Conservation (phyloP, 2,329 filamentous ascomycete genomes). For the Scytalidium sp. region DNA sequence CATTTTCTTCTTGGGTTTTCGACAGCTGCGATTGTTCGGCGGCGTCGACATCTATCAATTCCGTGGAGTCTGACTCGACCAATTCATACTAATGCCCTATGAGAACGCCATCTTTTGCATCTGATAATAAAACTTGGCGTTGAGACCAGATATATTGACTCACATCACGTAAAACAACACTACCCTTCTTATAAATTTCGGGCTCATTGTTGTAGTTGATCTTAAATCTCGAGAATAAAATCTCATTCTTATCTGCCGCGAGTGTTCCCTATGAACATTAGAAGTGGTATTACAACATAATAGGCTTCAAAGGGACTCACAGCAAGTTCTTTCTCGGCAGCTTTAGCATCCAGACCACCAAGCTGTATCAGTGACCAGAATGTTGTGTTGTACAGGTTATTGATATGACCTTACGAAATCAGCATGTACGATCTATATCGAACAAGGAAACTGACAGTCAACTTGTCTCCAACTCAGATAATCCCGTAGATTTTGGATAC, state of each 20-base stretch:
- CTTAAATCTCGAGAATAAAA: conserved; percentile 80
- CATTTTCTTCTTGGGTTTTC: conserved; percentile 79
- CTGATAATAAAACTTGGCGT: too few relatives aligned
- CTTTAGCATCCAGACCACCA: conserved; percentile 70
- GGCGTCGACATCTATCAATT: conserved; percentile 44
- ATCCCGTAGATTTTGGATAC: conserved; percentile 76
- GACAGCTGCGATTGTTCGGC: conserved; percentile 57
- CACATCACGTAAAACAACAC: conserved; percentile 75
- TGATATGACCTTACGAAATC: conserved; percentile 72
- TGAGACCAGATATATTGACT: conserved; percentile 7
- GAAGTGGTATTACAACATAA: conserved; percentile 14
- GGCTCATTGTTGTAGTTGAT: conserved; percentile 98
- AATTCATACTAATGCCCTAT: conserved; percentile 60
- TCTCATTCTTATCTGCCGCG: conserved; percentile 90
- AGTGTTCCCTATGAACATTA: conserved; percentile 64
- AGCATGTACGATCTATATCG: not conserved
- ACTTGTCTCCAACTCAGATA: conserved; percentile 98
- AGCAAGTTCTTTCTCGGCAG: conserved; percentile 78
- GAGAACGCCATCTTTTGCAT: too few relatives aligned
- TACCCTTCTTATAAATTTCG: conserved; percentile 91
- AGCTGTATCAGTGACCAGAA: conserved; percentile 87
- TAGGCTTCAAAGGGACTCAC: conserved; percentile 40
- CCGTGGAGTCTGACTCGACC: conserved; percentile 49
- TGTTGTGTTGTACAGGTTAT: conserved; percentile 96
- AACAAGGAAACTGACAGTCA: conserved; percentile 65